Percentiles rank a stretch among this genome's conserved stretches.
These are phyloP conservation scores for Eucalyptus pumila DNA, from an alignment of 345 rosid species.

Conservation along the genomic window DNA sequence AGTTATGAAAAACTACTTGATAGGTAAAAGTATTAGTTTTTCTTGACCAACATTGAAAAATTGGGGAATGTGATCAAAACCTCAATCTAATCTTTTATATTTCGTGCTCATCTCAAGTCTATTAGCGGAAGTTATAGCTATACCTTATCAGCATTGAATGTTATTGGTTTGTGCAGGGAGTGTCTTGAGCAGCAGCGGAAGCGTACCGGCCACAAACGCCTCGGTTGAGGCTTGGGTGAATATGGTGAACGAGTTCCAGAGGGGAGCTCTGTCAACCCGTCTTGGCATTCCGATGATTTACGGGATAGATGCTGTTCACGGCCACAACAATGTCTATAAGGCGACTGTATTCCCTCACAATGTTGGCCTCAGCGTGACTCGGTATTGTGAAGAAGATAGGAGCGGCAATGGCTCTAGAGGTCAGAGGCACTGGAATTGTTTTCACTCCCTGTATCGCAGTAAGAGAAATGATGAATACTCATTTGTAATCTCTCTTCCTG, in stretches of 20 bases:
- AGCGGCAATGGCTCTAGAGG: constrained; percentile 80
- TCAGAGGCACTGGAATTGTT: constrained; percentile 69
- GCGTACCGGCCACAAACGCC: constrained; percentile 51
- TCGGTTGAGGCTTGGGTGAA: constrained; percentile 59
- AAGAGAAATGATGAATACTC: neutral
- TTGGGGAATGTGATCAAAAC: neutral
- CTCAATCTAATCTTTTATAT: neutral
- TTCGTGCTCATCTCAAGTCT: neutral
- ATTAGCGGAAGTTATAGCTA: neutral
- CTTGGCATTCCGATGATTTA: constrained; percentile 80
- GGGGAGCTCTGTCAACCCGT: constrained; percentile 50
- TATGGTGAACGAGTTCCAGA: constrained; percentile 61
- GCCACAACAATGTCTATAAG: constrained; percentile 73
- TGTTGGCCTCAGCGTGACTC: constrained; percentile 62
- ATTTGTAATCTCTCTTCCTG: neutral
- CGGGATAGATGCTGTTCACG: constrained; percentile 92
- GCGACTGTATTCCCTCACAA: constrained; percentile 92
- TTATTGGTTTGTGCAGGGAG: constrained; percentile 38
- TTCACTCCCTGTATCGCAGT: constrained; percentile 86
- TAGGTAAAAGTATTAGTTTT: no score
- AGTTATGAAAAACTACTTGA: no score
- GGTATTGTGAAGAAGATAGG: constrained; percentile 59
- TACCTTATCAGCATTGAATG: neutral
- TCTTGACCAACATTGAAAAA: neutral
- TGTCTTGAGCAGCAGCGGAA: constrained; percentile 86